Conservation (phyloP, 495 filamentous ascomycete species). For the Penicillium steckii region DNA sequence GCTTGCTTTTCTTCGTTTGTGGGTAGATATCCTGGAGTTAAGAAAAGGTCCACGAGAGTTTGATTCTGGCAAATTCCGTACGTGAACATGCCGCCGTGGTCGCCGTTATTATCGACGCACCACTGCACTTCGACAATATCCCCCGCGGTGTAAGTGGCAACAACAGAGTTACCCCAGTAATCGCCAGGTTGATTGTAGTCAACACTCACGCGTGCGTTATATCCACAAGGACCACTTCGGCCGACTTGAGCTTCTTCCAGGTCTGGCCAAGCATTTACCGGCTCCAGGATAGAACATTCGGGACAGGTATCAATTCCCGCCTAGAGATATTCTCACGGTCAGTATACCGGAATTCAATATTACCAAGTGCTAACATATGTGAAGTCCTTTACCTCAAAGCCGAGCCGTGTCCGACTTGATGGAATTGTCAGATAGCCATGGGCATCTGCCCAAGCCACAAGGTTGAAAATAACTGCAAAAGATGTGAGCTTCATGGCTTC, state of each 20-base stretch:
- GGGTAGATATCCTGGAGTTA: constrained; percentile 49
- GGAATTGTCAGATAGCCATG: constrained; percentile 51
- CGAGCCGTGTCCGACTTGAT: constrained; percentile 46
- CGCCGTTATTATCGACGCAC: constrained; percentile 59
- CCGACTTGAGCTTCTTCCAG: constrained; percentile 45
- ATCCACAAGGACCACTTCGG: constrained; percentile 54
- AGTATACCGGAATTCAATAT: background rate
- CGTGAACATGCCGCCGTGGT: constrained; percentile 59
- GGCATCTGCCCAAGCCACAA: constrained; percentile 4
- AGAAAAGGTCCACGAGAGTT: constrained; percentile 49
- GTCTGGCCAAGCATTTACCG: constrained; percentile 51
- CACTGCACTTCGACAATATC: constrained; percentile 50
- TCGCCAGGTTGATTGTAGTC: constrained; percentile 53
- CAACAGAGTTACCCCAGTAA: constrained; percentile 44
- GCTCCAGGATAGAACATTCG: constrained; percentile 57
- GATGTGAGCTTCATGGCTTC: background rate
- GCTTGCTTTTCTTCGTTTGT: constrained; percentile 54
- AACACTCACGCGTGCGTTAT: constrained; percentile 53
- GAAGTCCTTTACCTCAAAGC: constrained; percentile 37
- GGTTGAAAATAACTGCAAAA: background rate
- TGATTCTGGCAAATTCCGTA: constrained; percentile 58
- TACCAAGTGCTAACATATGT: background rate
- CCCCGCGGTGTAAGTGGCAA: constrained; percentile 47
- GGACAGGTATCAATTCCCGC: constrained; percentile 52
- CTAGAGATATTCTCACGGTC: constrained; percentile 23